These are phyloP conservation scores for Ogataea angusta DNA, from an alignment of 805 yeast species.

Conservation along the genomic window DNA sequence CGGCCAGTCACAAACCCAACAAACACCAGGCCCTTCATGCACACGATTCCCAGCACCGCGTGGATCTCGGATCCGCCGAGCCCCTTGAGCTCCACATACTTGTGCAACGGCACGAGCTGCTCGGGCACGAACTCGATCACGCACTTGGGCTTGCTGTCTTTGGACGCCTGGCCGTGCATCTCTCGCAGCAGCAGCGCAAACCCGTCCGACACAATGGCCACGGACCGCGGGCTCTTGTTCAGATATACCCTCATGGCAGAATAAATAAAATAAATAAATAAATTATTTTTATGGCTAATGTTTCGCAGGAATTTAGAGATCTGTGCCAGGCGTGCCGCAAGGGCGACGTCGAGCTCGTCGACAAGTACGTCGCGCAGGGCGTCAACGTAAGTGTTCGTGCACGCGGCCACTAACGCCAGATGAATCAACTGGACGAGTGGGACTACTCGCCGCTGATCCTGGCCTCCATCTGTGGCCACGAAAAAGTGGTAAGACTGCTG, in stretches of 20 bases:
- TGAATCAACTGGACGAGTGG: constrained; percentile 60
- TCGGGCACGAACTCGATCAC: constrained; percentile 55
- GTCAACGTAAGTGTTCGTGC: constrained; percentile 36
- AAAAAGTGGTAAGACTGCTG: constrained; percentile 55
- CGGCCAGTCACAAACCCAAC: constrained; percentile 57
- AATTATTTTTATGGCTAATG: constrained; percentile 5
- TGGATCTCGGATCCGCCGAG: constrained; percentile 19
- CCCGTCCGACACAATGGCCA: constrained; percentile 59
- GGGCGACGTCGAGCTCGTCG: constrained; percentile 67
- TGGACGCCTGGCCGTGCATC: constrained; percentile 28
- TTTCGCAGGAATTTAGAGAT: constrained; percentile 37
- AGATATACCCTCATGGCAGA: constrained; percentile 56
- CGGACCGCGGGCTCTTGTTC: constrained; percentile 62
- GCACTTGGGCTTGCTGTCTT: constrained; percentile 33
- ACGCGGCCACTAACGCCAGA: constrained; percentile 10
- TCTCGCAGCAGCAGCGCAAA: constrained; percentile 60
- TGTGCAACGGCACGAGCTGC: constrained; percentile 35
- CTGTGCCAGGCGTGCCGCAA: constrained; percentile 64
- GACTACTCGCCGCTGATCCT: constrained; percentile 73
- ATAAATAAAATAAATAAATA: constrained; percentile 1
- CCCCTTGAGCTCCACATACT: constrained; percentile 41
- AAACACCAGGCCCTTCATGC: constrained; percentile 51
- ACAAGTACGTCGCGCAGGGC: constrained; percentile 51
- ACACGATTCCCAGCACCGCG: constrained; percentile 63
- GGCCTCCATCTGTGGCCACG: constrained; percentile 75